Base-by-base conservation (phyloP, 176 grass and related monocot species). In the Metroxylon sagu region DNA sequence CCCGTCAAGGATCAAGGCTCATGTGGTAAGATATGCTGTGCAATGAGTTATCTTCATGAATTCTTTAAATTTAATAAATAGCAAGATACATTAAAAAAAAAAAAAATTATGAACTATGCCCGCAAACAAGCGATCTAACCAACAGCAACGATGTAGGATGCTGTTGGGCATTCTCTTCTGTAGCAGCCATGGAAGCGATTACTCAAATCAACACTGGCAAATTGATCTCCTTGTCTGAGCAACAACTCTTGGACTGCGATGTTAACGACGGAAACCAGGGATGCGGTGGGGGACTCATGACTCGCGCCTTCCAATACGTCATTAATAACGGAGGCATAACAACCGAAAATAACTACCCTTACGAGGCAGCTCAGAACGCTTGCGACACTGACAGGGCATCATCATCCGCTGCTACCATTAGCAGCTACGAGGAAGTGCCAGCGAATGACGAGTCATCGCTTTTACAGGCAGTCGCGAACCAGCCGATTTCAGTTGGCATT, bases 231-330 rank as follows among this genome's bases (percentile, higher is more conserved):
- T 72, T 89, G 52, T 89, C 89, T 5, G 85, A 89, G 58, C 79
- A 95, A 72, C 85, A 85, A 73, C 70, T 95, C n/a, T 65, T 95
- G 8, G 82, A 95, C 71, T 95, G 89, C 55, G 79, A 71, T 50
- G 2, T 26, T 25, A 51, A 62, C 16, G 21, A 23, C 21, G 21
- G 21, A 23, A 27, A 65, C 50, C 64, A 68, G 3, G 77, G 77
- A 28, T 95, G 89, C 67, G 17, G 26, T 16, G 85, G 89, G 26
- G 89, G 89, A 18, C 80, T 50, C 21, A 66, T 76, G 61, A 57
- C 71, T 50, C 23, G 60, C 25, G 78, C 77, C 25, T 89, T 71
- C 56, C 53, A 75, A 49, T 95, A 78, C 55, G 72, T 89, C 18
- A 35, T 80, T 25, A 0, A 30, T 4, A 89, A 85, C 48, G 61